Conservation (phyloP, 2,329 filamentous ascomycete species). For the Talaromyces albobiverticillius region DNA sequence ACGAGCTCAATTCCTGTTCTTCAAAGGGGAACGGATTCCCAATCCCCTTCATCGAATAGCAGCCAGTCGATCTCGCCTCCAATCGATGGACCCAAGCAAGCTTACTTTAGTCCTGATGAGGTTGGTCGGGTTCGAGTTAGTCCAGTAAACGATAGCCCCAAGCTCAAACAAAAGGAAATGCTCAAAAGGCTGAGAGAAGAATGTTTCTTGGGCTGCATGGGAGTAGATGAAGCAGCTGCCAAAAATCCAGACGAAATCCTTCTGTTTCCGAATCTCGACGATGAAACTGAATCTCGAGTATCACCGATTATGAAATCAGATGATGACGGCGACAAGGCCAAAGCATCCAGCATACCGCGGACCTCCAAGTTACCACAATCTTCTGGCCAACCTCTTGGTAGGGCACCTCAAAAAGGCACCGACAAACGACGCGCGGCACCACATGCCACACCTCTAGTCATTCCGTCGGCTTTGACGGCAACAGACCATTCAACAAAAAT, state of each 20-base stretch:
- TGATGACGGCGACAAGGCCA: conserved; percentile 18
- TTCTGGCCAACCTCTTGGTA: background rate
- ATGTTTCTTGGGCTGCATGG: conserved; percentile 42
- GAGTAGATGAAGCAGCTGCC: conserved; percentile 31
- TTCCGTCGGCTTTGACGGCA: conserved; percentile 5
- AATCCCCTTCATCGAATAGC: conserved; percentile 1
- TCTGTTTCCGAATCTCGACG: conserved; percentile 28
- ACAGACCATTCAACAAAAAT: conserved; percentile 11
- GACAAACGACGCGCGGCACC: background rate
- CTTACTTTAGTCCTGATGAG: conserved; percentile 40
- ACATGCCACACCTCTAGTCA: background rate
- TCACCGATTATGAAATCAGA: conserved; percentile 21
- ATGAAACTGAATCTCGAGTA: conserved; percentile 22
- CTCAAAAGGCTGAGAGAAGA: conserved; percentile 26
- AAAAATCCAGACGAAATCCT: conserved; percentile 39
- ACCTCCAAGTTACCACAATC: conserved; percentile 4
- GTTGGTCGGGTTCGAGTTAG: conserved; percentile 36
- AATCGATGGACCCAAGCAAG: conserved; percentile 13
- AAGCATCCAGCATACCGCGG: background rate
- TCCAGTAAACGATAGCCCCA: conserved; percentile 34
- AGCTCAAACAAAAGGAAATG: conserved; percentile 23
- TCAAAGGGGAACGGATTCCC: background rate
- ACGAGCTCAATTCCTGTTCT: conserved; percentile 1
- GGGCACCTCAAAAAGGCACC: background rate
- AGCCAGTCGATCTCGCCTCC: conserved; percentile 7